Evolutionary conservation across 257 asterid species (phyloP).

Genomic region (Pogostemon cablin): DNA sequence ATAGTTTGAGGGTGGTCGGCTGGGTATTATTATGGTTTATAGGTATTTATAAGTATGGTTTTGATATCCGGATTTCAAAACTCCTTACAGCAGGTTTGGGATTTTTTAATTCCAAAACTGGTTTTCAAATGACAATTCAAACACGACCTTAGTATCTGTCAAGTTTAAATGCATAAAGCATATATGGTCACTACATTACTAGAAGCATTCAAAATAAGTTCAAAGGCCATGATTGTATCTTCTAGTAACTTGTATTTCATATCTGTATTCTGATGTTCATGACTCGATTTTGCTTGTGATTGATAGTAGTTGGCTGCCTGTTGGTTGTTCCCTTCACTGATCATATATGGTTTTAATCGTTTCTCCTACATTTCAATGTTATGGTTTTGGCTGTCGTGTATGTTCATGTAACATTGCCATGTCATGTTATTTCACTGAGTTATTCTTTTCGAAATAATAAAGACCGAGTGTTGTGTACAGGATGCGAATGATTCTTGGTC

Average conservation of each 20-base stretch:
- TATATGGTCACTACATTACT: conserved; percentile 10
- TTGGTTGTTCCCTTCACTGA: background rate
- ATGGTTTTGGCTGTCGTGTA: conserved; percentile 12
- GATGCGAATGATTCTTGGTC: conserved; percentile 44
- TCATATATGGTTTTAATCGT: conserved; percentile 1
- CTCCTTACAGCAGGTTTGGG: no score
- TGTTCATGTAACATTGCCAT: conserved; percentile 13
- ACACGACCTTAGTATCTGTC: background rate
- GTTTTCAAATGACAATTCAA: no score
- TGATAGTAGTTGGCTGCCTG: background rate
- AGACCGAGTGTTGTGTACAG: conserved; percentile 31
- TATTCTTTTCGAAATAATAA: conserved; percentile 8
- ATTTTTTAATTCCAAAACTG: no score
- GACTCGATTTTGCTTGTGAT: conserved; percentile 9
- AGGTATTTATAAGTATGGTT: no score
- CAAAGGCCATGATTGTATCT: background rate
- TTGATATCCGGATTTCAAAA: no score
- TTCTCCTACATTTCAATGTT: conserved; percentile 6
- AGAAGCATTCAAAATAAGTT: conserved; percentile 10
- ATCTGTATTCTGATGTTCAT: conserved; percentile 4
- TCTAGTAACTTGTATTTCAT: background rate
- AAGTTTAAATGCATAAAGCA: conserved; percentile 13
- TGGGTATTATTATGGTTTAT: no score
- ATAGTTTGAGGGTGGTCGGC: no score
- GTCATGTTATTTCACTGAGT: background rate